Base-by-base conservation (phyloP, 495 filamentous ascomycete genomes). In the Sphaerosporella brunnea region DNA sequence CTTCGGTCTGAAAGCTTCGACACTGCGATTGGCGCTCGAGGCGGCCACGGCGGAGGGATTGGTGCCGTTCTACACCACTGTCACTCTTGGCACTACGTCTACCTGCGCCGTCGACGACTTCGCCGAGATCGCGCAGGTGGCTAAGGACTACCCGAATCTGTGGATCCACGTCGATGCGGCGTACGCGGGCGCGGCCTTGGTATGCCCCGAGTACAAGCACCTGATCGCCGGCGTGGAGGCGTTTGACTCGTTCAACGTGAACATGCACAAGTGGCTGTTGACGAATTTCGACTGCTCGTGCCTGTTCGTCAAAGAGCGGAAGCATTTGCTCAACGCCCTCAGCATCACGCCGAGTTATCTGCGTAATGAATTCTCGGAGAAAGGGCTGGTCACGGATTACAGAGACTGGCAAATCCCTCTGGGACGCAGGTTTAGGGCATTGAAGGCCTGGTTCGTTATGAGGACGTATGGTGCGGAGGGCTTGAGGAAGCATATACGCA, bases 111-210 rank as follows among this genome's bases (percentile, higher is more conserved):
- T 88, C 24, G 90, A 97, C 66, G 74, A 80, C 34, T 82, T 92
- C 54, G 67, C 63, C 0, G 78, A 79, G 39, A 78, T 95, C 58
- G 73, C 73, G 18, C 66, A 69, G 1, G 70, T 80, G 2, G 65
- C 82, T 23, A 65, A 68, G 30, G 78, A 80, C 47, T 72, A 74
- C 43, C 73, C 72, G 5, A 64, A 74, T 41, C 71, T 86, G 30
- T 97, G 90, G 90, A 79, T 94, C 24, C 90, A 97, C 62, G 74
- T 95, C n/a, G 90, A 95, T 65, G 90, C 85, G 2, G 90, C 88
- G 2, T 96, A 94, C 65, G 90, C 90, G 2, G 90, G 90, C 0
- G 74, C 84, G 0, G 77, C 84, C 24, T 69, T 96, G 3, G 69
- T 94, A 3, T 79, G 77, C 13, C 77, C 84, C 15, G 84, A 93